These are phyloP conservation scores for Piper longum DNA, from an alignment of 164 flowering plant genomes.

Conservation along the genomic window DNA sequence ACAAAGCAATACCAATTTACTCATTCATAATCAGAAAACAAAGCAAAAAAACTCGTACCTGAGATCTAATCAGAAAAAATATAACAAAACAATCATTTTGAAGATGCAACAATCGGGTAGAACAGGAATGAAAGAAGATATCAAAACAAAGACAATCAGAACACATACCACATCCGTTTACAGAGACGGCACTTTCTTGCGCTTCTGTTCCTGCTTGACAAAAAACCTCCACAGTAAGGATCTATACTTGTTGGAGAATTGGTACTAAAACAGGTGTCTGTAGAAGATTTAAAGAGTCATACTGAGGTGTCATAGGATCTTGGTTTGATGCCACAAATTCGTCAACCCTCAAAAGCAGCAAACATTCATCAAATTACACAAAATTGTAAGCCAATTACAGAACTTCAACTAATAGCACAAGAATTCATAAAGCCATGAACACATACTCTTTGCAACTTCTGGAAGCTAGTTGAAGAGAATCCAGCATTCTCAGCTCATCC, in stretches of 20 bases:
- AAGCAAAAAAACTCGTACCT: too few species aligned
- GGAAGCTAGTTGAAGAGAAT: slow-evolving; percentile 55
- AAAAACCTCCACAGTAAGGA: background rate
- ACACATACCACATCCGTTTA: background rate
- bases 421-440: slow-evolving; percentile 11
- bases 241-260: background rate
- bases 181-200: background rate
- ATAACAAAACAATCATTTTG: too few species aligned
- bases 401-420: background rate
- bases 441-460: slow-evolving; percentile 87
- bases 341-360: slow-evolving; percentile 33
- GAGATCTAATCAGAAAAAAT: too few species aligned
- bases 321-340: slow-evolving; percentile 44
- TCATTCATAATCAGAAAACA: too few species aligned
- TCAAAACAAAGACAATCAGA: background rate
- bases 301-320: slow-evolving; percentile 69
- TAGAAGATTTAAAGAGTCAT: slow-evolving; percentile 24
- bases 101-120: background rate
- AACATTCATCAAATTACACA: slow-evolving; percentile 2
- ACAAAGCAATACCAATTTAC: too few species aligned
- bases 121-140: background rate
- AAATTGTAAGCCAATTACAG: background rate
- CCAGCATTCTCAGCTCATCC: slow-evolving; percentile 56
- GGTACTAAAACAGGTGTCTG: background rate
- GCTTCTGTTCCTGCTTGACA: background rate